These are phyloP conservation scores for Phytopythium oedochilum DNA, from an alignment of 352 stramenopile species.

Conservation along the genomic window DNA sequence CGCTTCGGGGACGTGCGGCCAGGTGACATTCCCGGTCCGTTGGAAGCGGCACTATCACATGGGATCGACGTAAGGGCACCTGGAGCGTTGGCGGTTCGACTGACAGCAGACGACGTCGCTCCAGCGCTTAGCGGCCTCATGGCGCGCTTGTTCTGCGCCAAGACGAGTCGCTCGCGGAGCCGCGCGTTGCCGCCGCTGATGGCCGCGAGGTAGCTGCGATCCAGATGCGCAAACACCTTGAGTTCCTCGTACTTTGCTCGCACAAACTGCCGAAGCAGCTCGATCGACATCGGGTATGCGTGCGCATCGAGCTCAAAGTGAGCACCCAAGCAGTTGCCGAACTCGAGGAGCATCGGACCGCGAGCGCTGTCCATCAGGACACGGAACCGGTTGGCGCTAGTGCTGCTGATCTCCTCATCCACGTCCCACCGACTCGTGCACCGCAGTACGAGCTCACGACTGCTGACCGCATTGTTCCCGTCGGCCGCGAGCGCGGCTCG, in stretches of 20 bases:
- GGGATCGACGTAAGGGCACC: background rate
- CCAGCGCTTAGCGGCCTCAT: slow-evolving; percentile 1
- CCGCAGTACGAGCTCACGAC: slow-evolving; percentile 57
- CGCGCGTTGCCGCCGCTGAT: slow-evolving; percentile 44
- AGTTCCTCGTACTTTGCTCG: slow-evolving; percentile 55
- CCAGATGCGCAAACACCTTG: slow-evolving; percentile 63
- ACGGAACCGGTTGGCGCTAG: slow-evolving; percentile 65
- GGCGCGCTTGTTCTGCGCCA: slow-evolving; percentile 43
- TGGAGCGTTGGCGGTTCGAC: background rate
- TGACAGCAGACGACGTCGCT: background rate
- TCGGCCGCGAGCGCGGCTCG: slow-evolving; percentile 19
- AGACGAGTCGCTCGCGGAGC: slow-evolving; percentile 36
- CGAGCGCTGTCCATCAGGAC: slow-evolving; percentile 75
- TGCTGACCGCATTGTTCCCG: slow-evolving; percentile 1
- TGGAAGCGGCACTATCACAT: background rate
- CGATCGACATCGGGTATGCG: slow-evolving; percentile 49
- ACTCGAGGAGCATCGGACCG: slow-evolving; percentile 76
- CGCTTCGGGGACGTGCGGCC: slow-evolving; percentile 63
- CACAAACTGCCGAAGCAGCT: slow-evolving; percentile 54
- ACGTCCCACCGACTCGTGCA: slow-evolving; percentile 79
- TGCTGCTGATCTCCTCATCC: slow-evolving; percentile 71
- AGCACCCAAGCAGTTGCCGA: slow-evolving; percentile 67
- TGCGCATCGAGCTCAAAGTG: slow-evolving; percentile 51
- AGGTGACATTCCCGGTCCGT: slow-evolving; percentile 14
- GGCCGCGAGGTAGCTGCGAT: slow-evolving; percentile 64